These are phyloP conservation scores for Talaromyces sp. DNA, from an alignment of 2,329 filamentous ascomycete species.

Conservation along the genomic window DNA sequence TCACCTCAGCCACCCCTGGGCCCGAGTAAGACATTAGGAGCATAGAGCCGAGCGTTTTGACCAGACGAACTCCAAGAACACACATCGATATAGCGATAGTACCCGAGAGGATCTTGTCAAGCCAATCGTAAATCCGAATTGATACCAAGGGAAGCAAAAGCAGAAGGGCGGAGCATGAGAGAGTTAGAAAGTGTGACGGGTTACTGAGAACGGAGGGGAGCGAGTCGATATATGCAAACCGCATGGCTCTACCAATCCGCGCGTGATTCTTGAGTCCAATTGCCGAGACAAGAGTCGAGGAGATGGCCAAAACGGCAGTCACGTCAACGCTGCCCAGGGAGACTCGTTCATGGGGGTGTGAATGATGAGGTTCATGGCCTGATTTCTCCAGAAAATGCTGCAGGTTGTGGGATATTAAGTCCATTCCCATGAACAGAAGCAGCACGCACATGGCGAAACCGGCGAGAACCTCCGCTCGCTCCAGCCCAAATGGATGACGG, in stretches of 20 bases:
- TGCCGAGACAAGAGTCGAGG: conserved; percentile 81
- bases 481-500: conserved; percentile 88
- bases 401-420: conserved; percentile 89
- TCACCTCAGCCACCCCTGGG: conserved; percentile 68
- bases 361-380: conserved; percentile 72
- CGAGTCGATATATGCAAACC: conserved; percentile 77
- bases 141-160: conserved; percentile 80
- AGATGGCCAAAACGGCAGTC: conserved; percentile 78
- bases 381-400: conserved; percentile 88
- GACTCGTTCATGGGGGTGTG: conserved; percentile 67
- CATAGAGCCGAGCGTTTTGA: conserved; percentile 87
- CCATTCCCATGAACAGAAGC: conserved; percentile 94
- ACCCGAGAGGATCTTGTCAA: conserved; percentile 80
- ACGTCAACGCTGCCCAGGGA: conserved; percentile 77
- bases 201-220: conserved; percentile 89
- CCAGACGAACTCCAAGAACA: conserved; percentile 77
- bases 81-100: conserved; percentile 89
- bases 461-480: conserved; percentile 89
- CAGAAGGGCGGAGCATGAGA: conserved; percentile 80
- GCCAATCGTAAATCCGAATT: conserved; percentile 76
- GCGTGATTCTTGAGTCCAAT: conserved; percentile 87
- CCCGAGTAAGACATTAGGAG: conserved; percentile 85
- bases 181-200: conserved; percentile 90
- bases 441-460: conserved; percentile 96
- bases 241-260: conserved; percentile 88